Percentiles rank a stretch among this genome's conserved stretches.
Conservation (phyloP, 352 stramenopile genomes). For the Globisporangium sylvaticum region DNA sequence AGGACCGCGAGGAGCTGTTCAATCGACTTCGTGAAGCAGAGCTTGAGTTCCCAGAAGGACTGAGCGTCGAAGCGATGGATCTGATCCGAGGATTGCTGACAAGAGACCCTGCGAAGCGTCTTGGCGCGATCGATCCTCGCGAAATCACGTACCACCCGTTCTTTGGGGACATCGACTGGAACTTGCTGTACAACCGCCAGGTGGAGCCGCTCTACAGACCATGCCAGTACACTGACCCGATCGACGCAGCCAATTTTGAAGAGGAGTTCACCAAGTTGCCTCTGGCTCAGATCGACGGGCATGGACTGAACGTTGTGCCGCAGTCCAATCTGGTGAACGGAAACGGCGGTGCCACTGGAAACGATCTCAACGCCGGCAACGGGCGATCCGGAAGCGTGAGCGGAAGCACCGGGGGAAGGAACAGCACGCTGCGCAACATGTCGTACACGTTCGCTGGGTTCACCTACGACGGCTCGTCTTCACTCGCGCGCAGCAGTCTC, state of each 20-base stretch:
- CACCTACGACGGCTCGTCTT: constrained; percentile 74
- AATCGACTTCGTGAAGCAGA: constrained; percentile 56
- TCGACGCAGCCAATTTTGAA: constrained; percentile 83
- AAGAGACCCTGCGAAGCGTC: constrained; percentile 88
- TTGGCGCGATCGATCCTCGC: constrained; percentile 81
- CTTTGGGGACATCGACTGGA: constrained; percentile 81
- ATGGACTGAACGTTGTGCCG: constrained; percentile 56
- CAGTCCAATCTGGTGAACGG: constrained; percentile 23
- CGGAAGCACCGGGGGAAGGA: constrained; percentile 34
- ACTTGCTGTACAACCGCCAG: constrained; percentile 69
- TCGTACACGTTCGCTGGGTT: constrained; percentile 86
- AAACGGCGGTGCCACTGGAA: constrained; percentile 11
- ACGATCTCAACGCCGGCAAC: constrained; percentile 12
- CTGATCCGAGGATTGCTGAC: constrained; percentile 87
- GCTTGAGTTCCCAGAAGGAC: constrained; percentile 70
- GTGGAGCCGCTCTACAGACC: constrained; percentile 77
- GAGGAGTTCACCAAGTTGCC: constrained; percentile 82
- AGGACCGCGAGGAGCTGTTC: constrained; percentile 76
- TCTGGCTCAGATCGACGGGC: constrained; percentile 61
- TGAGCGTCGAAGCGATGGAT: constrained; percentile 66
- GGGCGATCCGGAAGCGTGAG: constrained; percentile 17
- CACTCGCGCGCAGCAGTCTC: constrained; percentile 40
- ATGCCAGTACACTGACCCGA: constrained; percentile 79
- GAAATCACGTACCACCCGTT: constrained; percentile 84
- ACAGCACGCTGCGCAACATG: constrained; percentile 72